phyloP scores from a whole-genome alignment of 2,329 filamentous ascomycete genomes.

The Paracamarosporium sp. region DNA sequence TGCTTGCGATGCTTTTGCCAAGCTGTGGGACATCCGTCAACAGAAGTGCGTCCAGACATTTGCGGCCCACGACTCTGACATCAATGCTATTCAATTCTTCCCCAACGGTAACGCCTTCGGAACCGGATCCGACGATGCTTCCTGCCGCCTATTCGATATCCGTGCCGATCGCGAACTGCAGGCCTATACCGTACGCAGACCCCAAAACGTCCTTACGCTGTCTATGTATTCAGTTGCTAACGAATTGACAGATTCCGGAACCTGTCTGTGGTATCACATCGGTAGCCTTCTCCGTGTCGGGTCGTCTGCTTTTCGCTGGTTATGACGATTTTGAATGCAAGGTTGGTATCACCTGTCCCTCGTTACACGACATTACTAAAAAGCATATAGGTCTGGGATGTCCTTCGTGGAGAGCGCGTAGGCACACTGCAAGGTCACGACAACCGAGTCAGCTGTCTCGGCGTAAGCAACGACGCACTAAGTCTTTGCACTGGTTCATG shows the following conservation, averaged over 20 bases:
- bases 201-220: background rate
- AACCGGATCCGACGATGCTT: constrained; percentile 96
- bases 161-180: constrained; percentile 85
- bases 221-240: constrained; percentile 31
- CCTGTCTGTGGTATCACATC: constrained; percentile 98
- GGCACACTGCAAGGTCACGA: constrained; percentile 96
- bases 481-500: constrained; percentile 99
- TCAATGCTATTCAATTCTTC: constrained; percentile 99
- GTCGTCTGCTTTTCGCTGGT: constrained; percentile 91
- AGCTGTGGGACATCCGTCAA: constrained; percentile 97
- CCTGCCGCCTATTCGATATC: constrained; percentile 96
- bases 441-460: constrained; percentile 97
- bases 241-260: constrained; percentile 77
- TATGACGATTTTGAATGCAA: constrained; percentile 99
- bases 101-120: constrained; percentile 98
- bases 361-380: constrained; percentile 46
- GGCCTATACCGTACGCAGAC: constrained; percentile 66
- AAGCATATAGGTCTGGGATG: constrained; percentile 86
- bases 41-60: constrained; percentile 99
- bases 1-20: constrained; percentile 97
- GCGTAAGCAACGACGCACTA: constrained; percentile 98
- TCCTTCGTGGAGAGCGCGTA: constrained; percentile 94
- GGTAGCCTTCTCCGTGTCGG: constrained; percentile 96
- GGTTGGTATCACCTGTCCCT: constrained; percentile 62
- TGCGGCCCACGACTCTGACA: constrained; percentile 96